Evolutionary conservation across 768 basidiomycete genomes (phyloP).

Genomic region (Dentipellis sp.): DNA sequence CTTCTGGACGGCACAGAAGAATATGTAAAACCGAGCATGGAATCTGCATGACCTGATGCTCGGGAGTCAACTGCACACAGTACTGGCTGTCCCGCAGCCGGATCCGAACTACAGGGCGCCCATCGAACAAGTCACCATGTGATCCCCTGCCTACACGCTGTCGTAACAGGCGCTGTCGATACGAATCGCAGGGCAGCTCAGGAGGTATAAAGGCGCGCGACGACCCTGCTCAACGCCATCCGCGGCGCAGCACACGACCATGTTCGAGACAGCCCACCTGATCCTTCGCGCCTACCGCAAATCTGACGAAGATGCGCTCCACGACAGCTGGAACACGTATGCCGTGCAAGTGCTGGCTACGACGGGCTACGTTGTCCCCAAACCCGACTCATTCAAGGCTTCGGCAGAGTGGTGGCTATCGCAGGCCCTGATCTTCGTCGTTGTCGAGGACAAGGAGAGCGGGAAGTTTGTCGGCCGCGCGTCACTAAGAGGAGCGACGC

Average conservation of each 20-base stretch:
- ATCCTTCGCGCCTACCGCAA: conserved; percentile 24
- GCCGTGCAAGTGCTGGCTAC: conserved; percentile 17
- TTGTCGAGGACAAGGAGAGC: conserved; percentile 9
- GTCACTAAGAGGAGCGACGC: neutral
- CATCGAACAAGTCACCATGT: too few relatives aligned
- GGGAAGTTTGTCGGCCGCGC: conserved; percentile 7
- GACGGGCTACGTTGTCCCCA: conserved; percentile 11
- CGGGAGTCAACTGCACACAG: too few relatives aligned
- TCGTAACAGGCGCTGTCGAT: too few relatives aligned
- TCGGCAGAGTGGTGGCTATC: neutral
- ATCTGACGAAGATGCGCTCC: conserved; percentile 23
- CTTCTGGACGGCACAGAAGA: neutral
- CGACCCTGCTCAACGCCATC: too few relatives aligned
- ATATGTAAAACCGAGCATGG: too few relatives aligned
- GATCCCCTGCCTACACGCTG: too few relatives aligned
- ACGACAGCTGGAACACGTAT: conserved; percentile 22
- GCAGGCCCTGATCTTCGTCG: neutral
- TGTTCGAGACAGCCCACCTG: conserved; percentile 23
- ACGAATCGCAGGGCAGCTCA: neutral
- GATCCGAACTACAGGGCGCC: too few relatives aligned
- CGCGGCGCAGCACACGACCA: neutral
- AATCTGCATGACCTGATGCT: too few relatives aligned
- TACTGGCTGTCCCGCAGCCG: too few relatives aligned
- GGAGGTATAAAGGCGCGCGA: neutral
- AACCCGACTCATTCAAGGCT: neutral